A percentile compares a stretch with the other conserved stretches of the same genome.
Evolutionary conservation across 1,284 basidiomycete species (phyloP).

Genomic region (Psilocybe mexicana): DNA sequence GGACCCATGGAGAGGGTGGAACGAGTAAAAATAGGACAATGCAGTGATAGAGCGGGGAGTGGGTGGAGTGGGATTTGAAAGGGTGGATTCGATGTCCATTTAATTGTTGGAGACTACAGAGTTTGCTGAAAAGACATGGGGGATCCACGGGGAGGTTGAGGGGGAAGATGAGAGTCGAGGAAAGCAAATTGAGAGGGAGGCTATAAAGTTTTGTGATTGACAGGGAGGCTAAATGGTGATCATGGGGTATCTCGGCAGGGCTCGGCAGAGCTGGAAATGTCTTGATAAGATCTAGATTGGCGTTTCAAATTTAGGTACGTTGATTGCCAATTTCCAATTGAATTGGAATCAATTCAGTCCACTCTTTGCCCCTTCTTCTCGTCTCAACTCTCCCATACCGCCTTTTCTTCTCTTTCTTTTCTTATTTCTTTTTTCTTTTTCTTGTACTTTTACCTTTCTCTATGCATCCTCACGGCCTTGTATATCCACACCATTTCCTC

Average conservation of each 20-base stretch:
- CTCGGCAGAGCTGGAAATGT: background rate
- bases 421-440: background rate
- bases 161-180: background rate
- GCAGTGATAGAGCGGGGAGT: too few relatives aligned
- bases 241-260: background rate
- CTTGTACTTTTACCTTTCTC: background rate
- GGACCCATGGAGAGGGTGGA: too few relatives aligned
- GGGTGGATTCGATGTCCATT: too few relatives aligned
- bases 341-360: background rate
- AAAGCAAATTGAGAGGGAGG: too few relatives aligned
- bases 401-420: background rate
- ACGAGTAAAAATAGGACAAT: too few relatives aligned
- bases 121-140: too few relatives aligned
- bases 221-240: background rate
- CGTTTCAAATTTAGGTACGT: constrained; percentile 19
- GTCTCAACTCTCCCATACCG: background rate
- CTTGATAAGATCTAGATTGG: constrained; percentile 18
- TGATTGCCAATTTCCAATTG: constrained; percentile 1
- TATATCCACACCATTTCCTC: constrained; percentile 42
- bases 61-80: too few relatives aligned
- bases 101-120: too few relatives aligned
- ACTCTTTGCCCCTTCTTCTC: background rate
- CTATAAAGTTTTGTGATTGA: too few relatives aligned
- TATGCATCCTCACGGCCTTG: constrained; percentile 39
- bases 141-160: background rate